A percentile compares a stretch with the other conserved stretches of the same genome.
Conservation (phyloP, 208 protist species). For the Phytomonas sp. region DNA sequence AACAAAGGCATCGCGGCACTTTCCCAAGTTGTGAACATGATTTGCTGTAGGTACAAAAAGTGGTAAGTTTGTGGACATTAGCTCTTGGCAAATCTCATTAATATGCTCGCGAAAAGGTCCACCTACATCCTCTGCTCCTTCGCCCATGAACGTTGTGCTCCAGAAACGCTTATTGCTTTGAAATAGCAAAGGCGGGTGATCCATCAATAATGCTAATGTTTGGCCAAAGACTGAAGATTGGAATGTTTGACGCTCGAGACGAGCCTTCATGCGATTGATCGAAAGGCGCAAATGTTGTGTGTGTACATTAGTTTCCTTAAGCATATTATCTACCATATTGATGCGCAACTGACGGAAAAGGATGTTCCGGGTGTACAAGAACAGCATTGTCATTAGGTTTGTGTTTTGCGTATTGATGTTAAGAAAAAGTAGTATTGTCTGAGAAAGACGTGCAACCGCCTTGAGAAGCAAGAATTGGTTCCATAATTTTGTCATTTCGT, state of each 20-base stretch:
- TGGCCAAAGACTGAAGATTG: conserved; percentile 83
- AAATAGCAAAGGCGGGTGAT: conserved; percentile 72
- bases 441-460: conserved; percentile 60
- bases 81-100: conserved; percentile 88
- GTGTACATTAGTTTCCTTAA: conserved; percentile 68
- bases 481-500: conserved; percentile 24
- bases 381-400: conserved; percentile 42
- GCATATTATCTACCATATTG: conserved; percentile 51
- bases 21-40: conserved; percentile 75
- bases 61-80: conserved; percentile 69
- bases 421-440: conserved; percentile 71
- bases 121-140: conserved; percentile 91
- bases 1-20: conserved; percentile 82
- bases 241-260: conserved; percentile 22
- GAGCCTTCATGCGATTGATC: conserved; percentile 75
- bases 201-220: conserved; percentile 62
- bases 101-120: conserved; percentile 91
- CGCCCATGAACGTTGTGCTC: conserved; percentile 85
- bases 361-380: conserved; percentile 51
- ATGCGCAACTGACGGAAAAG: conserved; percentile 59
- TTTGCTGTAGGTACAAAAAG: conserved; percentile 91
- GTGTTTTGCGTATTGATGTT: conserved; percentile 43
- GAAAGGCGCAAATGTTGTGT: conserved; percentile 73
- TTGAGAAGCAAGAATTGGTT: conserved; percentile 50
- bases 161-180: conserved; percentile 81